These are phyloP conservation scores for Aquanectria penicillioides DNA, from an alignment of 2,329 filamentous ascomycete species.

Conservation along the genomic window DNA sequence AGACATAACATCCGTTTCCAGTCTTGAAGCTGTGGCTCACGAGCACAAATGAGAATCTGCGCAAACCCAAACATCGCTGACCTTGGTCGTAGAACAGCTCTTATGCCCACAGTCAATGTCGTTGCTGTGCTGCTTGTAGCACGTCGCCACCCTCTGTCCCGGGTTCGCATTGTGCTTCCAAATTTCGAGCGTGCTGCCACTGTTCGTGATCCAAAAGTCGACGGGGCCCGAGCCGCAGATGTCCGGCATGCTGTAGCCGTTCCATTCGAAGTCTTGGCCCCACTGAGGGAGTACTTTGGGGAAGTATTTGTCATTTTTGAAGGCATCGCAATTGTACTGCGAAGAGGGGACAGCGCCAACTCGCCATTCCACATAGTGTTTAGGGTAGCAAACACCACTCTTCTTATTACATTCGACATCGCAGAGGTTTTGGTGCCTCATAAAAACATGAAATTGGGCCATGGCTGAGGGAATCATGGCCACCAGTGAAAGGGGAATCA, in stretches of 20 bases:
- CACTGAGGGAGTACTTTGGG: background rate
- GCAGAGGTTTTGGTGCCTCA: constrained; percentile 1
- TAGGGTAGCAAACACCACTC: constrained; percentile 2
- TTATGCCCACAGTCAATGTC: background rate
- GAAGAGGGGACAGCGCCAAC: constrained; percentile 5
- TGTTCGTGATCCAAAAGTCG: constrained; percentile 5
- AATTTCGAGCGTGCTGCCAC: background rate
- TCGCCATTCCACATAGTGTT: constrained; percentile 11
- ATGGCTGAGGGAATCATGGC: background rate
- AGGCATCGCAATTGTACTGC: constrained; percentile 1
- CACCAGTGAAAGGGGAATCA: background rate
- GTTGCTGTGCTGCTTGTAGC: constrained; percentile 8
- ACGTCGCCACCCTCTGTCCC: background rate
- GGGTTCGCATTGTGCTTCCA: constrained; percentile 6
- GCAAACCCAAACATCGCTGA: constrained; percentile 8
- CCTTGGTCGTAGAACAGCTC: background rate
- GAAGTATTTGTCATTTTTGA: constrained; percentile 3
- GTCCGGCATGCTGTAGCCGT: constrained; percentile 1
- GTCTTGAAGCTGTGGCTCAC: constrained; percentile 1
- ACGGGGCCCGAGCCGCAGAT: constrained; percentile 4
- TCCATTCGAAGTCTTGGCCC: background rate
- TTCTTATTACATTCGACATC: constrained; percentile 9
- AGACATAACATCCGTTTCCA: background rate
- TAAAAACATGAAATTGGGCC: background rate
- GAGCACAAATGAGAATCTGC: constrained; percentile 4